Conservation (phyloP, 2,329 filamentous ascomycete species). For the Phialophora chinensis region DNA sequence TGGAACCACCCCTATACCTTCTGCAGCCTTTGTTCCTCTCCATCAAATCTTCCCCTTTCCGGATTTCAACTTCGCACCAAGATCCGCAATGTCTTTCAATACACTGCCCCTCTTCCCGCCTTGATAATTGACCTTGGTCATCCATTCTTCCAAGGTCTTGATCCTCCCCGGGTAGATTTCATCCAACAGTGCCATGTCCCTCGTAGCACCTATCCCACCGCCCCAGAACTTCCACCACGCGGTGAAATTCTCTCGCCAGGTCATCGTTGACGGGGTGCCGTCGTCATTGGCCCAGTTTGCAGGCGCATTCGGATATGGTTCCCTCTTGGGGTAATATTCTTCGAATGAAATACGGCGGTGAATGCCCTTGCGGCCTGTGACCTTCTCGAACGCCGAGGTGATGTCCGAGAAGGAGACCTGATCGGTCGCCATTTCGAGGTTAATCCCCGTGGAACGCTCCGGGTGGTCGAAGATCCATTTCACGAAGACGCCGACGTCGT, state of each 20-base stretch:
- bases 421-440: slow-evolving; percentile 53
- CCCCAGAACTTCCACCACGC: slow-evolving; percentile 56
- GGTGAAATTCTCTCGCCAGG: slow-evolving; percentile 55
- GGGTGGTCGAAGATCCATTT: slow-evolving; percentile 57
- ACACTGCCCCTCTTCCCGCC: slow-evolving; percentile 23
- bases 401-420: slow-evolving; percentile 49
- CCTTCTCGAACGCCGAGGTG: slow-evolving; percentile 49
- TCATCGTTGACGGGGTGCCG: slow-evolving; percentile 47
- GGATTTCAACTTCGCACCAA: background rate
- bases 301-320: slow-evolving; percentile 23
- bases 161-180: slow-evolving; percentile 59
- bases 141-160: slow-evolving; percentile 57
- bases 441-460: slow-evolving; percentile 50
- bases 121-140: slow-evolving; percentile 39
- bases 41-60: background rate
- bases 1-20: no score
- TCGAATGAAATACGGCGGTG: slow-evolving; percentile 37
- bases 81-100: slow-evolving; percentile 19
- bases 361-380: slow-evolving; percentile 50
- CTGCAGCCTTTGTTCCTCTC: no score
- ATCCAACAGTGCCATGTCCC: slow-evolving; percentile 58
- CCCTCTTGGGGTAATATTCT: slow-evolving; percentile 23
- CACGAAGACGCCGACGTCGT: slow-evolving; percentile 55
- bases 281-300: slow-evolving; percentile 21
- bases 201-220: slow-evolving; percentile 50